phyloP scores from a whole-genome alignment of 2,329 filamentous ascomycete species.

The Xylariaceae sp. region DNA sequence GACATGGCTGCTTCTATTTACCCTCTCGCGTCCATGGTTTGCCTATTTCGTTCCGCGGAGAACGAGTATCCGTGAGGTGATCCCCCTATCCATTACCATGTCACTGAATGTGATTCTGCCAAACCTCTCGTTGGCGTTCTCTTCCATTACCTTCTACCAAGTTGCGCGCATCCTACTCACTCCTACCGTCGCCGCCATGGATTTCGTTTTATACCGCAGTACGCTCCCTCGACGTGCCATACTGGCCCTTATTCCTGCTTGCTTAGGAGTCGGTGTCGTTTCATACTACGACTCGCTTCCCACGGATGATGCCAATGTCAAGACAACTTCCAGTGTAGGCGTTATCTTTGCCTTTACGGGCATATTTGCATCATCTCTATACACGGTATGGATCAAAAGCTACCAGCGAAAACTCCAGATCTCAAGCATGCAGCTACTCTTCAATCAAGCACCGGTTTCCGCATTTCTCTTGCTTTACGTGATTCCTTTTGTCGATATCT shows the following conservation, averaged over 20 bases:
- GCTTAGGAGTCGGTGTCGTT: constrained; percentile 59
- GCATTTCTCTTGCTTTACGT: constrained; percentile 59
- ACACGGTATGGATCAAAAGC: constrained; percentile 63
- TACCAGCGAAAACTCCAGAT: constrained; percentile 62
- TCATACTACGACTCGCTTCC: constrained; percentile 63
- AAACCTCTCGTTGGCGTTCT: constrained; percentile 63
- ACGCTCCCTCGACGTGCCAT: constrained; percentile 51
- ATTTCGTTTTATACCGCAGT: constrained; percentile 55
- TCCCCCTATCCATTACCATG: constrained; percentile 63
- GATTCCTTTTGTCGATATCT: constrained; percentile 60
- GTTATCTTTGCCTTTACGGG: constrained; percentile 59
- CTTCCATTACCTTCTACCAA: constrained; percentile 65
- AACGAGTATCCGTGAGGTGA: constrained; percentile 49
- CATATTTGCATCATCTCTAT: constrained; percentile 60
- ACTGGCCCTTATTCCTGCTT: constrained; percentile 54
- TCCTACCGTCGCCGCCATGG: constrained; percentile 59
- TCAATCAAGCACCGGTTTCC: constrained; percentile 62
- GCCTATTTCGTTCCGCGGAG: constrained; percentile 55
- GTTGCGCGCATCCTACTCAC: constrained; percentile 63
- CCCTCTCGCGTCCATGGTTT: constrained; percentile 54
- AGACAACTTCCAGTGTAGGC: constrained; percentile 54
- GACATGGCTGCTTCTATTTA: constrained; percentile 58
- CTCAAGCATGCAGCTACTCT: constrained; percentile 63
- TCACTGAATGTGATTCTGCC: constrained; percentile 64
- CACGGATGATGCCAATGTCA: constrained; percentile 41